Percentiles rank a stretch among this genome's conserved stretches.
Conservation (phyloP, 2,329 filamentous ascomycete genomes). For the Davidsoniella eucalypti region DNA sequence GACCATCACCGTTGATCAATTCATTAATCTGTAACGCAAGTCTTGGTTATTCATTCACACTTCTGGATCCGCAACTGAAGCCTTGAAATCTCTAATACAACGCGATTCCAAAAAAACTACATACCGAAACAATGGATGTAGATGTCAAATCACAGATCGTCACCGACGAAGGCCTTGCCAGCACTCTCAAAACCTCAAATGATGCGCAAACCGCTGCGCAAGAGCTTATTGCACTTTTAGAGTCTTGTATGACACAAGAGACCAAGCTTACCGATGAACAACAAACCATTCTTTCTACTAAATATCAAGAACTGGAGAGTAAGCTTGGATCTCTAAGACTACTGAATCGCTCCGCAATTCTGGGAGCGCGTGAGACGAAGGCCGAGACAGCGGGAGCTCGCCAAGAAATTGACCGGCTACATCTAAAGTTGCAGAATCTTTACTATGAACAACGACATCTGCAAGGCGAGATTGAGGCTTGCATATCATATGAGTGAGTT, state of each 20-base stretch:
- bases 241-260: slow-evolving; percentile 16
- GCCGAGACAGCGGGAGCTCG: slow-evolving; percentile 69
- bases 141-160: slow-evolving; percentile 17
- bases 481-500: slow-evolving; percentile 77
- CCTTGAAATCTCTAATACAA: too few species aligned
- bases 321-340: slow-evolving; percentile 67
- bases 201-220: slow-evolving; percentile 58
- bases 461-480: slow-evolving; percentile 75
- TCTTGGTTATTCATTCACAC: neutral
- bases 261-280: slow-evolving; percentile 16
- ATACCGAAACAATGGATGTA: too few species aligned
- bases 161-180: slow-evolving; percentile 36
- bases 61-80: too few species aligned
- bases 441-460: slow-evolving; percentile 93
- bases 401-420: slow-evolving; percentile 79
- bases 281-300: neutral
- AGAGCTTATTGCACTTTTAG: slow-evolving; percentile 39
- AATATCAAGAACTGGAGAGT: slow-evolving; percentile 23
- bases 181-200: slow-evolving; percentile 55
- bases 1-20: neutral
- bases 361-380: slow-evolving; percentile 74
- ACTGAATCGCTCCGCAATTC: slow-evolving; percentile 65
- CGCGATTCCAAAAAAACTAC: too few species aligned
- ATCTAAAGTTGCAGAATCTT: slow-evolving; percentile 85
- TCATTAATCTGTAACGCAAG: neutral